These are phyloP conservation scores for Blastosporella zonata DNA, from an alignment of 1,284 basidiomycete genomes.

Conservation along the genomic window DNA sequence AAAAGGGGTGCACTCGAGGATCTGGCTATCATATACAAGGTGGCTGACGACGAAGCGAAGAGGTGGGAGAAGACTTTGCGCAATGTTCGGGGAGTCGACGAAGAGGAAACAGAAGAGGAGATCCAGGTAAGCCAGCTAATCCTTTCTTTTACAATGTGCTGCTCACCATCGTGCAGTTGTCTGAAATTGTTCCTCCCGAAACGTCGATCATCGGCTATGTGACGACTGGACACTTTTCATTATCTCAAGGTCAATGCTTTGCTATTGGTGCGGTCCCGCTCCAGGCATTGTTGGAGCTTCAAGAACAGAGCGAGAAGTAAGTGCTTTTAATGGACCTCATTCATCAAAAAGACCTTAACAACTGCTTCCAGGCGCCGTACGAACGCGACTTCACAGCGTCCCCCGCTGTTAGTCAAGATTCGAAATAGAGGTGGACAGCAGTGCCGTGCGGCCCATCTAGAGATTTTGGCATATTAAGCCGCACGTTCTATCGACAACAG, in stretches of 20 bases:
- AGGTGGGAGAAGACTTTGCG: conserved; percentile 41
- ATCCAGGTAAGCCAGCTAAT: conserved; percentile 32
- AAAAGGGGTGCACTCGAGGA: conserved; percentile 73
- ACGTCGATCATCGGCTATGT: conserved; percentile 71
- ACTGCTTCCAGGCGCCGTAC: conserved; percentile 13
- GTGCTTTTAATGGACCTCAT: conserved; percentile 1
- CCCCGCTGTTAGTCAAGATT: conserved; percentile 42
- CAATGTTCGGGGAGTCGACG: conserved; percentile 14
- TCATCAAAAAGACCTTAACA: neutral
- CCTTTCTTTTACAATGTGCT: neutral
- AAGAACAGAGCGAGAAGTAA: conserved; percentile 51
- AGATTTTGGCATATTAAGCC: conserved; percentile 27
- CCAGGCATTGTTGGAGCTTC: conserved; percentile 47
- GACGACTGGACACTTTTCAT: conserved; percentile 76
- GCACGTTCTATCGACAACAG: neutral
- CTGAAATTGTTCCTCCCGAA: conserved; percentile 36
- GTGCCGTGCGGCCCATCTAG: conserved; percentile 41
- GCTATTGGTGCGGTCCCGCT: conserved; percentile 73
- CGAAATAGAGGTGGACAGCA: conserved; percentile 44
- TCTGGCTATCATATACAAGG: conserved; percentile 65
- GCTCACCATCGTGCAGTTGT: conserved; percentile 36
- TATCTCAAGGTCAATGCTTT: conserved; percentile 71
- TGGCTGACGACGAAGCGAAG: conserved; percentile 49
- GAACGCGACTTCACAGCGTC: conserved; percentile 20
- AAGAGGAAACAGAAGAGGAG: conserved; percentile 35